phyloP scores from a whole-genome alignment of 2,329 filamentous ascomycete genomes.

The Fusarium graminum region DNA sequence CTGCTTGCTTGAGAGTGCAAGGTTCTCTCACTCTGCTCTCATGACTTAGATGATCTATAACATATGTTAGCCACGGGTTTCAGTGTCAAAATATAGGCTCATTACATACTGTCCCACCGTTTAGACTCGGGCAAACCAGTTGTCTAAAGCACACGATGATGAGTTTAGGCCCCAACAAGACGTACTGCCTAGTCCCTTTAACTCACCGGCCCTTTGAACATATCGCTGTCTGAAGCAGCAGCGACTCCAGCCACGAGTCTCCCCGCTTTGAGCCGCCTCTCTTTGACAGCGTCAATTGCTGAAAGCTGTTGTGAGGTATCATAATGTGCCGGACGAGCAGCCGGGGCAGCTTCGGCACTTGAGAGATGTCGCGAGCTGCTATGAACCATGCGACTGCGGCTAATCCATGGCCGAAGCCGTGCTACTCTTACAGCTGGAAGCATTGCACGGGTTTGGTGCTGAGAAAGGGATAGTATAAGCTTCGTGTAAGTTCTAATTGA shows the following conservation, averaged over 20 bases:
- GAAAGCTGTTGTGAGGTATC: constrained; percentile 44
- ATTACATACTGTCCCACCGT: constrained; percentile 84
- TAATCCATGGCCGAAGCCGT: constrained; percentile 30
- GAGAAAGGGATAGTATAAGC: not conserved
- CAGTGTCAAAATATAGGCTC: not conserved
- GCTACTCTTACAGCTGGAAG: constrained; percentile 39
- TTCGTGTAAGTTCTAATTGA: constrained; percentile 35
- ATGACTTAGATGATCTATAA: constrained; percentile 67
- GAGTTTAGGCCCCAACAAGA: not conserved
- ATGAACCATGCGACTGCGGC: constrained; percentile 37
- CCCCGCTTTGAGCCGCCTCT: constrained; percentile 74
- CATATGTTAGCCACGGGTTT: constrained; percentile 23
- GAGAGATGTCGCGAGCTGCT: constrained; percentile 36
- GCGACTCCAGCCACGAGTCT: constrained; percentile 81
- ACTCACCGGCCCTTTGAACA: constrained; percentile 82
- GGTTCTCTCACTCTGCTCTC: constrained; percentile 73
- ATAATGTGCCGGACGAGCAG: constrained; percentile 44
- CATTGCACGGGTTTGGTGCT: constrained; percentile 31
- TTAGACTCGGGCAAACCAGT: constrained; percentile 79
- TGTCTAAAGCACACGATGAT: constrained; percentile 45
- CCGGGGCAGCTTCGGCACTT: constrained; percentile 46
- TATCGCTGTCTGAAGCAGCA: constrained; percentile 80
- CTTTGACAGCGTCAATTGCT: constrained; percentile 50
- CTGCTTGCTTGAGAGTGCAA: constrained; percentile 85
- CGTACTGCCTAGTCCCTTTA: not conserved